Base-by-base conservation (phyloP, 441 rosid genomes). In the Kokia cookei region DNA sequence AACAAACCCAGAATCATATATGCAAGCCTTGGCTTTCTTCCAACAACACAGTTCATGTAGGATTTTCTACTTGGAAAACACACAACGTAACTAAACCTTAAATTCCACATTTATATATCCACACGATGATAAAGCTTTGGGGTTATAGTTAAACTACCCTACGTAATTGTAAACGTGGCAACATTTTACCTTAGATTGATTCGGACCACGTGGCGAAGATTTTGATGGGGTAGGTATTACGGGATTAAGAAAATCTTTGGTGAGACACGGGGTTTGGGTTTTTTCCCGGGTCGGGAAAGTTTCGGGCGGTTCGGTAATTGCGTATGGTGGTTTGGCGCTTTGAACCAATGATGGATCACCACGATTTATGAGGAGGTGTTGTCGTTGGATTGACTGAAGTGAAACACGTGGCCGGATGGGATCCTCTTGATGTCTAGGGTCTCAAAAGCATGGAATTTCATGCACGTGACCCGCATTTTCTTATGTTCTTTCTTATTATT, bases 111-210 rank as follows among this genome's bases (percentile, higher is more conserved):
- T 3, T 8, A 22, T 24, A 53, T 53, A 53, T n/a, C n/a, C 1
- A 55, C 7, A 12, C 35, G 13, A 11, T 6, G 24, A 58, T 27
- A 27, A 5, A 27, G 13, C 29, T 24, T 47, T 54, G 3, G 66
- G 75, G 67, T 37, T 14, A 37, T 54, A 14, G 32, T 55, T 42
- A 32, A 5, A 2, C 47, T 58, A 42, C 66, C 17, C 70, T 58
- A 75, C 81, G 79, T 51, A 75, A 81, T 1, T 58, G 64, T 47
- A 35, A 42, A 78, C 81, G 81, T 78, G 77, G 60, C 80, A 24
- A 42, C 22, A 1, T 59, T 43, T 12, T 9, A 19, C 71, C 22
- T 3, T n/a, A 22, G 1, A 26, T 29, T 10, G 14, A 47, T 67
- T 47, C 40, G 17, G 14, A 11, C 61, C 2, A 72, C 75, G 76